Base-by-base conservation (phyloP, 2,329 filamentous ascomycete genomes). In the Aspergillus calidoustus region DNA sequence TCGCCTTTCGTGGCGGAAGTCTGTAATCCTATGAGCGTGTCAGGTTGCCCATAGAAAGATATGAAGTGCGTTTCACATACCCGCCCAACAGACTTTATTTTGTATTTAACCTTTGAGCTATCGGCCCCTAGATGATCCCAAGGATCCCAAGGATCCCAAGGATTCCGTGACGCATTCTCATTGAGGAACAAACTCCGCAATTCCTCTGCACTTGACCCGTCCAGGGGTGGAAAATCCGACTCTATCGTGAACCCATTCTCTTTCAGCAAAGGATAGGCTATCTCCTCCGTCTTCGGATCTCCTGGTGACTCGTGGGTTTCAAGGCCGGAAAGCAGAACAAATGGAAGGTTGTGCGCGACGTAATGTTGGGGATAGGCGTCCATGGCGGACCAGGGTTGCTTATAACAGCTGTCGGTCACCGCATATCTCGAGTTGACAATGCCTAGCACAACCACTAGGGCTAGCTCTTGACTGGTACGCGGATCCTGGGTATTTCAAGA, bases 281-380 rank as follows among this genome's bases (percentile, higher is more conserved):
- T 72, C 66, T 82, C 52, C 15, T 57, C 57, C 38, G 51, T 67
- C 28, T 71, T 67, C n/a, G 64, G 41, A 5, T 73, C 71, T 54
- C 71, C 73, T 70, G 77, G 79, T 23, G 28, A 11, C 49, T 62
- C 69, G 8, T 65, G 70, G 67, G 73, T 73, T 72, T 79, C 83
- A 38, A 97, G 84, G 13, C 94, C 95, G 43, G 92, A 92, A 38
- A 96, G 85, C 51, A 96, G 82, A 64, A 98, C 80, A 60, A 97
- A 84, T 41, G 94, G 94, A 70, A 96, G 84, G 79, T 95, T 96
- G 79, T 95, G 93, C 75, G 89, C 87, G 76, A 96, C 83, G 81
- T 93, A 96, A 77, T 89, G 90, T 66, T 76, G 69, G 25, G 80
- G 79, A 66, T 80, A 82, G 63, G 76, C 77, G 69, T 82, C 79